A percentile compares a stretch with the other conserved stretches of the same genome.
These are phyloP conservation scores for Aspergillus uvarum DNA, from an alignment of 2,329 filamentous ascomycete species.

Conservation along the genomic window DNA sequence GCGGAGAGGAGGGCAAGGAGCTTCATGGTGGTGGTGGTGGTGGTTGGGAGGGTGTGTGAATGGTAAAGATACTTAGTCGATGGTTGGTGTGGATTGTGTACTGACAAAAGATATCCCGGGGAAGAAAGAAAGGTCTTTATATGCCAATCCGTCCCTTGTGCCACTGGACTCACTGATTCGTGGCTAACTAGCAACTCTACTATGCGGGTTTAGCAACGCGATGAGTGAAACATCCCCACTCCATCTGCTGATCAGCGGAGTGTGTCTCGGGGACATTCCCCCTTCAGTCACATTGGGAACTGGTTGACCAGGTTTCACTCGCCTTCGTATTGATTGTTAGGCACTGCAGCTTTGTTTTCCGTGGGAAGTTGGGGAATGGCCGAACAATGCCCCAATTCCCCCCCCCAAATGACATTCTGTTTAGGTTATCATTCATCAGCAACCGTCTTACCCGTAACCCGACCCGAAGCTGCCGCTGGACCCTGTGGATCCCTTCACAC, in stretches of 20 bases:
- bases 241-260: not conserved
- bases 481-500: not conserved
- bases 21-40: not conserved
- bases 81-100: not conserved
- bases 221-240: not conserved
- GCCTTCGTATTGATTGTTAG: not conserved
- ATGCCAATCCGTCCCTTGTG: not conserved
- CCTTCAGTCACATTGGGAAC: not conserved
- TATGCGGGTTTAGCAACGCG: too few relatives aligned
- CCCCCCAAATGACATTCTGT: not conserved
- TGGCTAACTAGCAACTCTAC: too few relatives aligned
- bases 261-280: not conserved
- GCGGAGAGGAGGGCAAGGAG: not conserved
- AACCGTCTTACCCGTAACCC: not conserved
- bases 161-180: too few relatives aligned
- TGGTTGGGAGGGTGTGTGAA: not conserved
- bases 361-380: not conserved
- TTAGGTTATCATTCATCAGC: not conserved
- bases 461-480: not conserved
- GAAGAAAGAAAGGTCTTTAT: not conserved
- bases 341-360: too few relatives aligned
- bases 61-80: not conserved
- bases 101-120: not conserved
- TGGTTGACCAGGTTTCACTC: not conserved
- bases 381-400: too few relatives aligned